Evolutionary conservation across 176 grass and related monocot genomes (phyloP).

Genomic region (Carex littledalei): DNA sequence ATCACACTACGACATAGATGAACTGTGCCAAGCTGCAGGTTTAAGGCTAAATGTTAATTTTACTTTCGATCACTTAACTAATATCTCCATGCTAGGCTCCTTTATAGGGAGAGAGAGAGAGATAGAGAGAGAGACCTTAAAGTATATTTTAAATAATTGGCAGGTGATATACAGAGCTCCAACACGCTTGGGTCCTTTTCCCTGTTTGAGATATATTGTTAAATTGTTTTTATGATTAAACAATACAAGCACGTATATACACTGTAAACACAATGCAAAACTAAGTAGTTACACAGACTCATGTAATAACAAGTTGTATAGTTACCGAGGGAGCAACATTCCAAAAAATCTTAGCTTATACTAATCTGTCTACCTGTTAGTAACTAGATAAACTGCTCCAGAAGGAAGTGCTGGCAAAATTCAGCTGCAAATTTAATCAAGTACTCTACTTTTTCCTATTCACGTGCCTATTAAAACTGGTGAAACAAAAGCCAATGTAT

Average conservation of each 20-base stretch:
- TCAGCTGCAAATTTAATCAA: neutral
- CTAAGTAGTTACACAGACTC: neutral
- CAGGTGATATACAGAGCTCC: slow-evolving; percentile 94
- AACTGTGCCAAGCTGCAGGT: slow-evolving; percentile 93
- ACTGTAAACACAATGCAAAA: slow-evolving; percentile 1
- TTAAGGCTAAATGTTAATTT: slow-evolving; percentile 20
- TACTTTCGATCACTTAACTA: neutral
- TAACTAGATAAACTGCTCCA: neutral
- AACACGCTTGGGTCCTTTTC: slow-evolving; percentile 88
- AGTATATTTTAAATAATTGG: slow-evolving; percentile 98
- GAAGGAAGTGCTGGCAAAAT: neutral
- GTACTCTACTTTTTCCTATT: neutral
- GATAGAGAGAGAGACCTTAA: slow-evolving; percentile 50
- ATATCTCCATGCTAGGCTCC: neutral
- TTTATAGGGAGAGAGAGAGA: neutral
- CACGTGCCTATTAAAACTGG: neutral
- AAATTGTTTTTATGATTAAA: slow-evolving; percentile 11
- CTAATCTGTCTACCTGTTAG: neutral
- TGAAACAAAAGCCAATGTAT: neutral
- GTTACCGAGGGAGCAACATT: neutral
- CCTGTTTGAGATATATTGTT: slow-evolving; percentile 30
- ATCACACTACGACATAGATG: slow-evolving; percentile 90
- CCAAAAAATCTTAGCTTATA: neutral
- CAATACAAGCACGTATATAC: neutral
- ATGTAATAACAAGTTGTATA: neutral